phyloP scores from a whole-genome alignment of 805 yeast genomes.

The Yarrowia divulgata region DNA sequence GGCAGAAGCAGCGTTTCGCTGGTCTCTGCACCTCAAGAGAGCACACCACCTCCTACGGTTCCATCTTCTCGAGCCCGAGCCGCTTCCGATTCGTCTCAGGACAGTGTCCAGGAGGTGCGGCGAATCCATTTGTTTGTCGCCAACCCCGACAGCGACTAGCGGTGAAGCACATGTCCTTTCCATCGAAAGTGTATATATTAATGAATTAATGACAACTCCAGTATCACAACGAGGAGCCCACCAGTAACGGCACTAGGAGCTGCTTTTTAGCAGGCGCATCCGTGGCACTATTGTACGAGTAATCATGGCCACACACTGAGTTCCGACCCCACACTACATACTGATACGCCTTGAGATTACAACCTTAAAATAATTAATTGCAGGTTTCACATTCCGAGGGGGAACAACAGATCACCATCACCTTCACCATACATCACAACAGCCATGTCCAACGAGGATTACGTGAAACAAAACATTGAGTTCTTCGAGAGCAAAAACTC shows the following conservation, averaged over 20 bases:
- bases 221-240: no score
- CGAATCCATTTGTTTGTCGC: conserved; percentile 52
- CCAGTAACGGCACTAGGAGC: no score
- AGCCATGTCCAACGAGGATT: conserved; percentile 14
- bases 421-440: not conserved
- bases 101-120: conserved; percentile 49
- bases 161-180: not conserved
- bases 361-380: no score
- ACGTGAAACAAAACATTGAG: conserved; percentile 30
- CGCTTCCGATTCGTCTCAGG: conserved; percentile 43
- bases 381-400: no score
- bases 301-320: no score
- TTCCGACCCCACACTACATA: not conserved
- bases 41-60: conserved; percentile 4
- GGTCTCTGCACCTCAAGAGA: conserved; percentile 32
- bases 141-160: conserved; percentile 50
- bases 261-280: no score
- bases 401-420: no score
- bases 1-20: conserved; percentile 12
- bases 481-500: conserved; percentile 19
- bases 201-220: conserved; percentile 1
- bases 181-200: conserved; percentile 25
- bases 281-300: no score
- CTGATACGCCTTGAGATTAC: not conserved
- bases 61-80: conserved; percentile 43